phyloP scores from a whole-genome alignment of 2,329 filamentous ascomycete genomes.

The Fusarium sp. region DNA sequence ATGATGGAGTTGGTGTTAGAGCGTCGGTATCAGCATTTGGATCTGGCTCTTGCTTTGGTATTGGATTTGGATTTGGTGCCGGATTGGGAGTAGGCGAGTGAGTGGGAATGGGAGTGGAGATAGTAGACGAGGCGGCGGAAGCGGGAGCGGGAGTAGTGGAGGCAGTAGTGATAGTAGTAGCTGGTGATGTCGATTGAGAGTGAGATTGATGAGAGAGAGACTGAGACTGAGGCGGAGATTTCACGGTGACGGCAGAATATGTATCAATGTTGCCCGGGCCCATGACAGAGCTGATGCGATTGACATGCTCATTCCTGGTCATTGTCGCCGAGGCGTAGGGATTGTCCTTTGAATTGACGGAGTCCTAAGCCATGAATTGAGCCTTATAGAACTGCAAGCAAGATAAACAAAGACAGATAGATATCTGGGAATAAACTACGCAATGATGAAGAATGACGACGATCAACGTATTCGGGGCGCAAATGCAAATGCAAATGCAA shows the following conservation, averaged over 20 bases:
- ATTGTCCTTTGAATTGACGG: slow-evolving; percentile 43
- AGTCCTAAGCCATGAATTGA: slow-evolving; percentile 47
- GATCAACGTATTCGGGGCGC: not conserved
- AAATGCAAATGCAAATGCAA: not conserved
- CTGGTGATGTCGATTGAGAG: slow-evolving; percentile 13
- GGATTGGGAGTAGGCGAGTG: slow-evolving; percentile 43
- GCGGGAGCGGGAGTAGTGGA: slow-evolving; percentile 50
- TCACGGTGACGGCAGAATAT: slow-evolving; percentile 73
- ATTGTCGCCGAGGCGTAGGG: slow-evolving; percentile 62
- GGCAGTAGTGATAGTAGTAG: slow-evolving; percentile 41
- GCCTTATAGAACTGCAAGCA: not conserved
- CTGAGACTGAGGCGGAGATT: slow-evolving; percentile 41
- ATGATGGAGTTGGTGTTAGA: slow-evolving; percentile 34
- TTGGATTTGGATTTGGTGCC: slow-evolving; percentile 27
- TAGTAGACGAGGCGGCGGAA: slow-evolving; percentile 41
- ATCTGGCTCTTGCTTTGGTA: slow-evolving; percentile 7
- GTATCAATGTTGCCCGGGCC: slow-evolving; percentile 54
- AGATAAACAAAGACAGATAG: not conserved
- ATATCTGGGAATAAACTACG: not conserved
- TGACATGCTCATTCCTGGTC: slow-evolving; percentile 72
- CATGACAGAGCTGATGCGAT: slow-evolving; percentile 65
- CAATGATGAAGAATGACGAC: not conserved
- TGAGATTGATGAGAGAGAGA: slow-evolving; percentile 2
- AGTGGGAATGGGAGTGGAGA: slow-evolving; percentile 50
- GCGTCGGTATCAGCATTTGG: slow-evolving; percentile 9